Percentiles rank a stretch among this genome's conserved stretches.
Evolutionary conservation across 169 alveolate species (phyloP).

Genomic region (Plasmodium knowlesi): DNA sequence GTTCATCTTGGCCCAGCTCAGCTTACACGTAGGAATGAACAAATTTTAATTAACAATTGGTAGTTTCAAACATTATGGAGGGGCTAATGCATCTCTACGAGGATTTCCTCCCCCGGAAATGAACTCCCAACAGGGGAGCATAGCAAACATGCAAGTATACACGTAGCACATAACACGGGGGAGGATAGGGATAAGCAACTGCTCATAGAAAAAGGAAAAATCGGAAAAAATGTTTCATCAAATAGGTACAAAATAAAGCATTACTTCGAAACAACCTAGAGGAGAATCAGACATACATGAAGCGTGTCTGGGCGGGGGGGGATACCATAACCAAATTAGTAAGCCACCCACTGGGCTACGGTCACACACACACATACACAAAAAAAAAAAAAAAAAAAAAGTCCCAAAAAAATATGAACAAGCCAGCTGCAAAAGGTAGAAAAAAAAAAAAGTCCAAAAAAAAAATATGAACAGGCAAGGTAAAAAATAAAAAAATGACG

Average conservation of each 20-base stretch:
- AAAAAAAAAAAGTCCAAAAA: neutral
- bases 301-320: neutral
- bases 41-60: neutral
- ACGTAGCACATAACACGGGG: neutral
- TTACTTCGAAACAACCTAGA: neutral
- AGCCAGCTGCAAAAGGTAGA: neutral
- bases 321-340: neutral
- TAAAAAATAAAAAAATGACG: neutral
- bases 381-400: too few species aligned
- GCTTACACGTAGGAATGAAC: neutral
- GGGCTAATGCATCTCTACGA: neutral
- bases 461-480: neutral
- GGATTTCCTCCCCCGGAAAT: neutral
- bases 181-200: neutral
- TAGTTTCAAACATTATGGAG: neutral
- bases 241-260: neutral
- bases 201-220: neutral
- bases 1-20: neutral
- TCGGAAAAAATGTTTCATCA: neutral
- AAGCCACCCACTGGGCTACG: neutral
- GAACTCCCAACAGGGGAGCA: neutral
- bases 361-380: neutral
- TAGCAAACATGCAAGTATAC: neutral
- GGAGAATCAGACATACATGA: neutral
- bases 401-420: neutral